These are phyloP conservation scores for Cercospora nicotianae DNA, from an alignment of 2,329 filamentous ascomycete species.

Conservation along the genomic window DNA sequence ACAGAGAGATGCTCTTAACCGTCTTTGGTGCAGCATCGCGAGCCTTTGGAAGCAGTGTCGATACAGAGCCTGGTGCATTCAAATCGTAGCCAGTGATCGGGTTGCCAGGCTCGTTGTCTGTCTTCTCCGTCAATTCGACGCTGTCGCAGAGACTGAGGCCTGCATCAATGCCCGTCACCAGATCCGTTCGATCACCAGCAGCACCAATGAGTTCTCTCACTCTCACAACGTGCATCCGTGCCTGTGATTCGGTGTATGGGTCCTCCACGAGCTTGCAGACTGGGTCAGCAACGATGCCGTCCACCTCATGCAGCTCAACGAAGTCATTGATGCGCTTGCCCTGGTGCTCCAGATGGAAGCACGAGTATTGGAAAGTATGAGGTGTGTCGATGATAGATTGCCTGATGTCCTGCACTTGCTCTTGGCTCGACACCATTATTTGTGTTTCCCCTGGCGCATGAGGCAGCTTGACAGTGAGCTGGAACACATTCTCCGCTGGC, in stretches of 20 bases:
- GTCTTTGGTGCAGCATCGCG: conserved; percentile 78
- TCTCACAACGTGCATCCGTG: conserved; percentile 87
- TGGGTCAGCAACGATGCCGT: conserved; percentile 72
- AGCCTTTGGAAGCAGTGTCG: conserved; percentile 67
- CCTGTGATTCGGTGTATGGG: conserved; percentile 97
- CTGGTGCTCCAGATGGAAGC: conserved; percentile 94
- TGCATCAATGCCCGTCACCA: conserved; percentile 79
- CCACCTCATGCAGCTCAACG: conserved; percentile 84
- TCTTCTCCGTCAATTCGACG: conserved; percentile 48
- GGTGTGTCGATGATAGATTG: conserved; percentile 95
- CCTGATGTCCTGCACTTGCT: conserved; percentile 95
- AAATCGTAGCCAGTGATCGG: conserved; percentile 76
- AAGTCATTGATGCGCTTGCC: conserved; percentile 93
- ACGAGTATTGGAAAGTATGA: conserved; percentile 92
- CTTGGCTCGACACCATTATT: conserved; percentile 81
- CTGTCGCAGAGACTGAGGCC: conserved; percentile 85
- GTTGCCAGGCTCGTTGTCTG: conserved; percentile 31
- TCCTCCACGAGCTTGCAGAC: conserved; percentile 84
- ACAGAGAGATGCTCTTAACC: conserved; percentile 83
- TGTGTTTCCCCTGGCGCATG: conserved; percentile 76
- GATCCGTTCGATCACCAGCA: conserved; percentile 82
- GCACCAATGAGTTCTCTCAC: conserved; percentile 92
- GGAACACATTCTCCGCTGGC: conserved; percentile 54
- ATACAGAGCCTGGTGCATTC: conserved; percentile 64
- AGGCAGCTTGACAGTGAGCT: conserved; percentile 78